Evolutionary conservation across 164 flowering plant species (phyloP).

Genomic region (Houttuynia cordata): DNA sequence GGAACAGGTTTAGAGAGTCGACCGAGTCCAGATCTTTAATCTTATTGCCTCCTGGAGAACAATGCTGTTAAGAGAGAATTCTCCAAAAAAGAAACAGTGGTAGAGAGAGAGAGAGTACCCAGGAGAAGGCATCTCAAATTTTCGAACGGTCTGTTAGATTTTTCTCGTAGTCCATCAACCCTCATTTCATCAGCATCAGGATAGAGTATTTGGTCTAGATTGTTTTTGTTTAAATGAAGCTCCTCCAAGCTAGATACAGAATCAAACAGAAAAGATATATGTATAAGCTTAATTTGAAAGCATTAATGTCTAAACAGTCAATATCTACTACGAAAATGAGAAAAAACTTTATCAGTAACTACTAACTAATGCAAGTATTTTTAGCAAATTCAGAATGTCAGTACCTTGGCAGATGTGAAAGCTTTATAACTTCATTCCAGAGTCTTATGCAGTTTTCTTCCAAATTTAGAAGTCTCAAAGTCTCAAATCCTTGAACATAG

Average conservation of each 20-base stretch:
- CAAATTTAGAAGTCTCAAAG: constrained; percentile 65
- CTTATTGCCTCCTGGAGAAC: constrained; percentile 60
- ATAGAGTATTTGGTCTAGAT: constrained; percentile 36
- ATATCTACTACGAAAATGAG: too few relatives aligned
- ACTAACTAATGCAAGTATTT: neutral
- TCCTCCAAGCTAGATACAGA: constrained; percentile 78
- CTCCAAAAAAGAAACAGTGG: neutral
- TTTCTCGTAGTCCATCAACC: constrained; percentile 16
- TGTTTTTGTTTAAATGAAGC: constrained; percentile 84
- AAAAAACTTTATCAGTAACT: neutral
- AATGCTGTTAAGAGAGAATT: neutral
- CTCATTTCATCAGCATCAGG: constrained; percentile 21
- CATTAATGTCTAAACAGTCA: neutral
- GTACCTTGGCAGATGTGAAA: constrained; percentile 63
- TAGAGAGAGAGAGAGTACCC: too few relatives aligned
- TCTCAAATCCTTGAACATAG: constrained; percentile 58
- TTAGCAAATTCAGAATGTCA: neutral
- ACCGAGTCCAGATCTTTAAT: constrained; percentile 58
- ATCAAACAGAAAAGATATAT: neutral
- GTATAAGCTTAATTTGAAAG: neutral
- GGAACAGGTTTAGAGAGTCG: constrained; percentile 67
- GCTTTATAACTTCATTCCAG: constrained; percentile 78
- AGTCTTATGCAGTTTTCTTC: constrained; percentile 60
- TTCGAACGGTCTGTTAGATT: constrained; percentile 36
- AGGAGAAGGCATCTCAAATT: constrained; percentile 72